Base-by-base conservation (phyloP, 1,284 basidiomycete genomes). In the Malassezia dermatis region DNA sequence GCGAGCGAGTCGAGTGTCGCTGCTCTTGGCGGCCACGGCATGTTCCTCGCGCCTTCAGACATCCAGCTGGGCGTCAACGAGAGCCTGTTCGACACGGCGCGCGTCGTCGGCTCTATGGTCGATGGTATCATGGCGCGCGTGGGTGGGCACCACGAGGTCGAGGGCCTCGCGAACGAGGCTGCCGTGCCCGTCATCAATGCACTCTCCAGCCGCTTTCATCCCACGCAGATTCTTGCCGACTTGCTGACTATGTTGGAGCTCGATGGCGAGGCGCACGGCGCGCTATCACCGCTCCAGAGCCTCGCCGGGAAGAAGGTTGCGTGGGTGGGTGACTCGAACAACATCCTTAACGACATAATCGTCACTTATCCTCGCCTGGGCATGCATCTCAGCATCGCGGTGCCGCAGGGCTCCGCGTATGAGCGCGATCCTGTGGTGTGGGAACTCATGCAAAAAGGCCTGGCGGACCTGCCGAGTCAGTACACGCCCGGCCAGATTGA, bases 11-110 rank as follows among this genome's bases (percentile, higher is more conserved):
- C 88, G 0, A 58, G 53, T 35, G 45, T 65, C 5, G 50, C 48
- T n/a, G 27, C 54, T 0, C 50, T 73, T 56, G 76, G 77, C 24
- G 93, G 91, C 3, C 83, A 85, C n/a, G 83, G 90, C 0, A 80
- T 96, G 64, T 98, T 96, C 77, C 79, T 98, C n/a, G 88, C 90
- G 2, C 79, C 78, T 39, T 83, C 86, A 1, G 93, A 98, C 74
- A 94, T 96, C 57, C 93, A 98, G 71, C 79, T 98, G 28, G 93
- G 93, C 50, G 91, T 96, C 30, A 98, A 96, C 76, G 93, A 98
- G 80, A 84, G 79, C 39, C 75, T 84, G 17, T 80, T 86, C 46
- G 94, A 98, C 77, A 84, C 87, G 0, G 86, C 88, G 12, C 75
- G 70, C 56, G 81, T 86, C 17, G 88, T 98, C 13, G 85, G 88